Base-by-base conservation (phyloP, 179 eudicot species). In the Spinacia oleracea region DNA sequence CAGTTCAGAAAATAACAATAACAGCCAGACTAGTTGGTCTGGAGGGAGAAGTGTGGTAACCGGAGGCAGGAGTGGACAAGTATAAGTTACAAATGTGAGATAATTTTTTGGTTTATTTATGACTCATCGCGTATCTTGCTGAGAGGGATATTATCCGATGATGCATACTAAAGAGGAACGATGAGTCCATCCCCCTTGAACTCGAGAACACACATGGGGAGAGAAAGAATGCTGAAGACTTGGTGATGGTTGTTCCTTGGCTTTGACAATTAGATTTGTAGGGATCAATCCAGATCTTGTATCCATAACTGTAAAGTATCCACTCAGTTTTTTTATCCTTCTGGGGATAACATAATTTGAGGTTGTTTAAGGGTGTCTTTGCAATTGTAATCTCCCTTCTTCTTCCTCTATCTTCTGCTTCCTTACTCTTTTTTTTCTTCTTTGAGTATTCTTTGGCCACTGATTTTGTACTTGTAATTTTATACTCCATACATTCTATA, bases 1-100 rank as follows among this genome's bases (percentile, higher is more conserved):
- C 80, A 92, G 89, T 77, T 81, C 94, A 2, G 94, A 83, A 27
- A 16, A 88, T 14, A 82, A 75, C 45, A 85, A 70, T 65, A 83
- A 83, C 83, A 82, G 83, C 72, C 83, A 92, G 38, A 86, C 83
- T 78, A 87, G 88, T 80, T 85, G 88, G 88, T 78, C 73, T 73
- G 81, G 81, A 82, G 81, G 81, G 59, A 70, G 77, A 85, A 81
- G 85, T 56, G 84, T 74, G 42, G 70, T 72, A 45, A 75, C 59
- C 18, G 74, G 77, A 72, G 76, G 77, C 50, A 64, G 59, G 27
- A 77, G 84, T 23, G 78, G 75, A 42, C 80, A 51, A 11, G 83
- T 76, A 20, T 80, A 66, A 80, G 42, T 11, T 15, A 48, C 21
- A 34, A 46, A 43, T 12, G 27, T 29, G 71, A 69, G 40, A 38